Evolutionary conservation across 139 green algal genomes (phyloP), one percentile per base, ranked within the genome.

Genomic region (Eudorina sp.): DNA sequence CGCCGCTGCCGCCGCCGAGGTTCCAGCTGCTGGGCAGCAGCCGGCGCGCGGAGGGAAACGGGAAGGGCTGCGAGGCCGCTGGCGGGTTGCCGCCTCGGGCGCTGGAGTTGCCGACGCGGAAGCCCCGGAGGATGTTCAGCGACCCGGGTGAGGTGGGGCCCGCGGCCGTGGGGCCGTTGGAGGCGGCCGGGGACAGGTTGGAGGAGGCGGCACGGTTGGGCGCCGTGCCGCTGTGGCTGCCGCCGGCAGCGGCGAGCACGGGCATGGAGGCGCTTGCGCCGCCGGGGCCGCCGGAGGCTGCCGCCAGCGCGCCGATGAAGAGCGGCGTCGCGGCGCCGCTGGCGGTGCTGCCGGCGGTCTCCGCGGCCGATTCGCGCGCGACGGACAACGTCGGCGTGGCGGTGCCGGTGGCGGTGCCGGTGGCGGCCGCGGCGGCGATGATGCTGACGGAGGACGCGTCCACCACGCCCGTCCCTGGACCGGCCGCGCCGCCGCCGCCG

Each of bases 21-120:
- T n/a, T 53, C 48, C 76, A 53, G 73, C n/a, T 81, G 43, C 46
- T 53, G 0, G 78, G 78, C 38, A 85, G 40, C 55, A 85, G 78
- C 25, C 55, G 38, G 31, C 55, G 38, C 0, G 78, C 78, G 8
- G 78, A 85, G 0, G 78, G 40, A 27, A 74, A 85, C 0, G 55
- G 40, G 13, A 69, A 58, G 31, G 78, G 38, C 40, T 75, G 77
- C 7, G 70, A 45, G 43, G 45, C 73, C 18, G 55, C 40, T 19
- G 53, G 46, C 0, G 78, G 38, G 16, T 55, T n/a, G 53, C 0
- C 25, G 40, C 78, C 40, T 5, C 78, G 53, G 6, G 53, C 2
- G 13, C 21, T 41, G 53, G 13, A 4, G 13, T 19, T 23, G 46
- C 13, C 18, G 19, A 16, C 43, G 36, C 53, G 55, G 23, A 53